Evolutionary conservation across 805 yeast genomes (phyloP), one percentile per base, ranked within the genome.

Genomic region (Yarrowia bubula): DNA sequence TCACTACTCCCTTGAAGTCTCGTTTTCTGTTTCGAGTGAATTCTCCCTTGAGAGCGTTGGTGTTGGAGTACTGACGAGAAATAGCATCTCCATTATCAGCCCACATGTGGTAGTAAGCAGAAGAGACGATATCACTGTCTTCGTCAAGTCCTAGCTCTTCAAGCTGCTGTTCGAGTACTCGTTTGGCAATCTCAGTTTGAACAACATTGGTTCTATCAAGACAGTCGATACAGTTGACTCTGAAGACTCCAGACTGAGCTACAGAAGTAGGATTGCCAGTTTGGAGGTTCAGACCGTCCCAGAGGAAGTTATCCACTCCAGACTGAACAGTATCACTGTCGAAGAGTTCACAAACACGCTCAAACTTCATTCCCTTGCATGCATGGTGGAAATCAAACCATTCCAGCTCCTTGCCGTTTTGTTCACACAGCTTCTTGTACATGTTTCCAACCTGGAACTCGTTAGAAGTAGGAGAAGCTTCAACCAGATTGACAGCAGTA

Each of bases 401-500:
- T 14, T 80, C 79, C n/a, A 61, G 37, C 17, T 37, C 32, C 35
- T 43, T 42, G 22, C 5, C 6, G 33, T 58, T 35, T 11, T 32
- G 51, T 10, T 18, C 35, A 28, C 55, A 46, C 32, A 61, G 46
- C n/a, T 28, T 46, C n/a, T 13, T 48, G 39, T 47, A 47, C 32
- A 47, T 7, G 10, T 46, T 31, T n/a, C 65, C 65, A 1, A 58
- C 64, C 51, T 58, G 51, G 43, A 58, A 58, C 43, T 58, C 64
- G 13, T 42, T 58, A 4, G 64, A 58, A 9, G 58, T 13, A 2
- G 43, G 32, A 10, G 48, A 39, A 2, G 65, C 65, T 60, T 93
- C 92, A 46, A 95, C 99, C 70, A 95, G 81, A 75, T 93, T 95
- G 32, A 95, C 97, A 69, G 92, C 80, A 74, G 83, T 91, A 72